Evolutionary conservation across 805 yeast species (phyloP).

Genomic region (Barnettozyma pratensis): DNA sequence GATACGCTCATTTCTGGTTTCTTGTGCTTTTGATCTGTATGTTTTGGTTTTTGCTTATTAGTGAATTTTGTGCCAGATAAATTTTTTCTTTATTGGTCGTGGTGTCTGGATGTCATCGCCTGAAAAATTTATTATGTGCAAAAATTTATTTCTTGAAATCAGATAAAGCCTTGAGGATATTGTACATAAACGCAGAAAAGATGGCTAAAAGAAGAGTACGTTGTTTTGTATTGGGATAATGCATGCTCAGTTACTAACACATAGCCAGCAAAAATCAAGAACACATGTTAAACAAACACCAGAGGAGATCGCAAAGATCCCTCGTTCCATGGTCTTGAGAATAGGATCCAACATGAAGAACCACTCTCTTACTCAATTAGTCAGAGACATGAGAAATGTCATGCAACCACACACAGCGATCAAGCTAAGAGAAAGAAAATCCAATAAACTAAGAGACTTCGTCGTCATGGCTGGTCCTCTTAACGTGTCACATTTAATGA

Average conservation of each 20-base stretch:
- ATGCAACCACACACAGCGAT: slow-evolving; percentile 98
- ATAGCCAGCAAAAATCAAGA: slow-evolving; percentile 61
- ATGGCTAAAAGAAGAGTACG: slow-evolving; percentile 53
- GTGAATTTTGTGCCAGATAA: too few species aligned
- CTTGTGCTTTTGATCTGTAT: too few species aligned
- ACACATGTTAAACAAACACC: slow-evolving; percentile 68
- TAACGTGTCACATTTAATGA: slow-evolving; percentile 83
- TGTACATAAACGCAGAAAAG: not conserved
- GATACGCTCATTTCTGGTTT: not conserved
- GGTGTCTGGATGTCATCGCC: slow-evolving; percentile 27
- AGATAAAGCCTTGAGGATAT: not conserved
- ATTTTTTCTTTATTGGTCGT: not conserved
- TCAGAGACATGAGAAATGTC: slow-evolving; percentile 76
- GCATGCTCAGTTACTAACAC: too few species aligned
- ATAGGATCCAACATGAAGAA: slow-evolving; percentile 74
- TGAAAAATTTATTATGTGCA: slow-evolving; percentile 10
- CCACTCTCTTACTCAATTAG: slow-evolving; percentile 78
- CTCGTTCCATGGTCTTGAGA: slow-evolving; percentile 91
- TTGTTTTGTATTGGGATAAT: not conserved
- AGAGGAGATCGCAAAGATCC: slow-evolving; percentile 69
- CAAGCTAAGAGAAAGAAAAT: slow-evolving; percentile 76
- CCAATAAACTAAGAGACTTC: slow-evolving; percentile 84
- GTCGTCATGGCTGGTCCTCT: slow-evolving; percentile 99
- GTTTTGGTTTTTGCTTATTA: too few species aligned
- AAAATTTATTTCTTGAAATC: not conserved